These are phyloP conservation scores for Auriculariales sp. DNA, from an alignment of 768 basidiomycete species.

Conservation along the genomic window DNA sequence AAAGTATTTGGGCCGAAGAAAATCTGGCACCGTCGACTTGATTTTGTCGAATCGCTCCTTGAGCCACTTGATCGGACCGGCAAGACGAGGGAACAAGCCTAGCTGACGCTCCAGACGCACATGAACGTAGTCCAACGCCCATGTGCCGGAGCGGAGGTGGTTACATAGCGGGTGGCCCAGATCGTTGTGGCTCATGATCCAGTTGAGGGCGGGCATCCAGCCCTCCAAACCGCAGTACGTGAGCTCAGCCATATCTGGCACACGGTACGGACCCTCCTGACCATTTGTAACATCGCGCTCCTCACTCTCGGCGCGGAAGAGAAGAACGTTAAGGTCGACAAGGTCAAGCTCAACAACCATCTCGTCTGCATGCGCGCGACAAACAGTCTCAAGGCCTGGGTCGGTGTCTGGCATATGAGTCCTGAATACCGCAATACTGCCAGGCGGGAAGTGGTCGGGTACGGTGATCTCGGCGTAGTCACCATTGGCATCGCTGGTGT, in stretches of 20 bases:
- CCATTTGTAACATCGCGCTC: conserved; percentile 80
- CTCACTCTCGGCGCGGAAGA: conserved; percentile 84
- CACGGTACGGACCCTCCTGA: conserved; percentile 65
- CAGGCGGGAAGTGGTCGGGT: conserved; percentile 88
- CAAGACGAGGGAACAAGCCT: conserved; percentile 50
- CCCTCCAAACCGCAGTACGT: conserved; percentile 93
- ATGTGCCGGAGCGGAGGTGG: conserved; percentile 74
- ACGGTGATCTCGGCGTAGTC: conserved; percentile 66
- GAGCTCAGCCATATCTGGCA: conserved; percentile 61
- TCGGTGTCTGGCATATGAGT: conserved; percentile 71
- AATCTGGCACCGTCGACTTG: conserved; percentile 58
- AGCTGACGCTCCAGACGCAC: conserved; percentile 50
- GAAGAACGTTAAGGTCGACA: conserved; percentile 74
- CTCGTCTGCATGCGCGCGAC: conserved; percentile 51
- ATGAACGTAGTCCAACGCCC: conserved; percentile 85
- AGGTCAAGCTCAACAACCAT: conserved; percentile 63
- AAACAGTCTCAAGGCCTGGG: conserved; percentile 54
- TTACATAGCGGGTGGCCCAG: conserved; percentile 83
- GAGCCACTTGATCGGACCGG: conserved; percentile 67
- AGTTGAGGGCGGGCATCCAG: conserved; percentile 83
- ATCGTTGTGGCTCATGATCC: conserved; percentile 82
- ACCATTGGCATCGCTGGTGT: conserved; percentile 50
- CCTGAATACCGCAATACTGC: conserved; percentile 85
- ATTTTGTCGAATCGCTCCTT: conserved; percentile 76
- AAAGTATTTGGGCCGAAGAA: conserved; percentile 93